Base-by-base conservation (phyloP, 2,329 filamentous ascomycete genomes). In the Diplodia mutila region DNA sequence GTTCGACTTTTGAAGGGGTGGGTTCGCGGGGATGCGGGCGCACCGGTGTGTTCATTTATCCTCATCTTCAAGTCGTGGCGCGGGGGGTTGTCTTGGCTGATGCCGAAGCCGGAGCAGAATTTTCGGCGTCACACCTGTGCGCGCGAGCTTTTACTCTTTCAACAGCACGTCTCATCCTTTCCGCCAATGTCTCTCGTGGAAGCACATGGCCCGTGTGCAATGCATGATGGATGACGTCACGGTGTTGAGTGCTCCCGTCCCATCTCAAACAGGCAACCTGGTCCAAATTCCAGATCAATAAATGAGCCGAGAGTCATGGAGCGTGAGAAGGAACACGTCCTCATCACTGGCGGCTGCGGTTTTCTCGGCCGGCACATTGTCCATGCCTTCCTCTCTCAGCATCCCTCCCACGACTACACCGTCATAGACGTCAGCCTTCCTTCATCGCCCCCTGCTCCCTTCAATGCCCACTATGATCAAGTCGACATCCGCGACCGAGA, bases 341-440 rank as follows among this genome's bases (percentile, higher is more conserved):
- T 84, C 2, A 75, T 84, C 29, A 84, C 82, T 3, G 82, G 83
- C n/a, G 82, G 80, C 14, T 78, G 77, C 48, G 83, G 83, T 14
- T 85, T 84, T 71, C 72, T 85, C 2, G 83, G 82, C 37, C 74
- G 76, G 9, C 75, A 75, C 29, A 77, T 84, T 25, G 74, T 83
- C 1, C 72, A 74, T n/a, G 75, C 77, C 1, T 73, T 84, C 16
- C 72, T 79, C 2, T 68, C 72, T n/a, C 70, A 73, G 23, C 75
- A 80, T 65, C 75, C 78, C 0, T 63, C 71, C 51, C 83, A 77
- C 75, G 69, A 67, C 8, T 73, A 84, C 52, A 82, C 79, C 1
- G 75, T 78, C 14, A 73, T 84, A 12, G 79, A 80, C 66, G 61
- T 70, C 49, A 14, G 8, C 59, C 42, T 23, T 1, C 7, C 16